Evolutionary conservation across 345 rosid species (phyloP).

Genomic region (Acer negundo): DNA sequence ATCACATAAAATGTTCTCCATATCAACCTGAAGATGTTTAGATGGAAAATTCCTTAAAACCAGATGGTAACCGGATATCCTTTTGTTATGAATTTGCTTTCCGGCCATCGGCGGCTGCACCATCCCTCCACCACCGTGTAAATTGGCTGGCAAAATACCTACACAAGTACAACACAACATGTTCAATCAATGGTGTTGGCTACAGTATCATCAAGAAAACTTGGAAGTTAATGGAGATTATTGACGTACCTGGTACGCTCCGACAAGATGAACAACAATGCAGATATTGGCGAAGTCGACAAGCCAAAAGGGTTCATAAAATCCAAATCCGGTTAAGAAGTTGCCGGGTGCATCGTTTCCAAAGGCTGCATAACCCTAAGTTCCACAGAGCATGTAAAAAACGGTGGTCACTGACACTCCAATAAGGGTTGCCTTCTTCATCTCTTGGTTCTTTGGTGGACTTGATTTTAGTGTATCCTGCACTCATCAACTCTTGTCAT

Average conservation of each 20-base stretch:
- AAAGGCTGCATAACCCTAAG: slow-evolving; percentile 85
- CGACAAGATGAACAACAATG: slow-evolving; percentile 72
- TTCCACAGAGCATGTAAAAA: slow-evolving; percentile 76
- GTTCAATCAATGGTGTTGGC: too few relatives aligned
- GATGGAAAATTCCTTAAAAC: too few relatives aligned
- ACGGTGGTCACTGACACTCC: slow-evolving; percentile 63
- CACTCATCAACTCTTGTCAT: not conserved
- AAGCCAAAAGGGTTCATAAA: slow-evolving; percentile 86
- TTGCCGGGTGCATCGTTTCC: slow-evolving; percentile 84
- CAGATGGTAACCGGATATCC: slow-evolving; percentile 16
- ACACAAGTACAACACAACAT: not conserved
- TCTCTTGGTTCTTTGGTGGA: slow-evolving; percentile 60
- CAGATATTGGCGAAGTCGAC: slow-evolving; percentile 77
- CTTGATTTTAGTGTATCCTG: slow-evolving; percentile 62
- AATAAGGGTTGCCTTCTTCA: slow-evolving; percentile 58
- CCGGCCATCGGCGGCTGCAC: slow-evolving; percentile 59
- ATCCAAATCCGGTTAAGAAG: slow-evolving; percentile 87
- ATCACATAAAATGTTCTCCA: slow-evolving; percentile 82
- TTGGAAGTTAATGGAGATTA: too few relatives aligned
- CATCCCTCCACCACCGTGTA: slow-evolving; percentile 55
- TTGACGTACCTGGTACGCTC: slow-evolving; percentile 76
- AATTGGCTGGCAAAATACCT: slow-evolving; percentile 79
- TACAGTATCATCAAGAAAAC: too few relatives aligned
- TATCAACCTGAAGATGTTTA: slow-evolving; percentile 47
- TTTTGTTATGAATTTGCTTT: slow-evolving; percentile 41